Evolutionary conservation across 345 rosid species (phyloP), one percentile per base, ranked within the genome.

Genomic region (Rhodamnia rubescens): DNA sequence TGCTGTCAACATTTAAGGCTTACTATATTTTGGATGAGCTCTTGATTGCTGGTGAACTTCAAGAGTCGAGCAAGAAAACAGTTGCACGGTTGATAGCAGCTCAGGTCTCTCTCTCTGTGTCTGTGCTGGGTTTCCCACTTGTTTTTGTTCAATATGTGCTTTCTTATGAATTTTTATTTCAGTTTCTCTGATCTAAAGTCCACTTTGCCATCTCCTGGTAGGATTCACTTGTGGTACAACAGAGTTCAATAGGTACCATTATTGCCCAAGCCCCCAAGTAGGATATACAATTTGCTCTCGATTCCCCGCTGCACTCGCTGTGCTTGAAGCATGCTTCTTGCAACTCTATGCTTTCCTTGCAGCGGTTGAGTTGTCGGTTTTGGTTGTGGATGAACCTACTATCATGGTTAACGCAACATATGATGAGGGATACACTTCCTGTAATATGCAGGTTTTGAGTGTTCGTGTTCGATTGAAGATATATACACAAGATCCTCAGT

Each of bases 11-110:
- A 50, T 88, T 47, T 83, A 80, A 96, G 98, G 99, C 98, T 75
- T 96, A 96, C 87, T 95, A 97, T 86, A 90, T 94, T 89, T 87
- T 96, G 92, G 98, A 96, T 87, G 99, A 97, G 90, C 90, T 97
- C 29, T 87, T 97, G 89, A 92, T 96, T 85, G 99, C 98, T 15
- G 99, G 99, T 3, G 99, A 97, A 87, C 97, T 97, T 86, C 99
- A 97, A 89, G 99, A 96, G 89, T 86, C 98, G 1, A 97, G 99
- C 93, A 97, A 97, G 92, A 97, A 97, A 86, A 96, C 96, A 18
- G 93, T 95, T 49, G 98, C 99, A 59, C 91, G 95, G 89, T 88
- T 95, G 84, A 93, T 97, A 84, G 94, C 96, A 61, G 96, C 98
- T 1, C 98, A 96, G 36, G 26, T 86, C 49, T 82, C 81, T 54